phyloP scores from a whole-genome alignment of 768 basidiomycete species.

The Boletus sp. region DNA sequence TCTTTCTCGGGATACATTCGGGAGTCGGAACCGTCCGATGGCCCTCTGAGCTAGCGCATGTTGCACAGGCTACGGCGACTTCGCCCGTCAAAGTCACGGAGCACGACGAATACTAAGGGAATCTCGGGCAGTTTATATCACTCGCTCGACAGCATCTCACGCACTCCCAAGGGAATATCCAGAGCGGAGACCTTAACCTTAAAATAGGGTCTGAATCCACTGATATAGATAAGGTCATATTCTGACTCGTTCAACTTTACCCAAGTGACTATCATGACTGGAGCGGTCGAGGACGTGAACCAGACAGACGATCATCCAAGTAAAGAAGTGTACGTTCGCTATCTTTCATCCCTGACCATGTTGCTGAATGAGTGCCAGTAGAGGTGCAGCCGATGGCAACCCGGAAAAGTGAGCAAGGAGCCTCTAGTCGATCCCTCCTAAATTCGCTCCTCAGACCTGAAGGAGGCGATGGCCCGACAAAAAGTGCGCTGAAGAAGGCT shows the following conservation, averaged over 20 bases:
- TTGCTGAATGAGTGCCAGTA: constrained; percentile 1
- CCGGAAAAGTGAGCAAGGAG: constrained; percentile 9
- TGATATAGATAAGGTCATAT: constrained; percentile 28
- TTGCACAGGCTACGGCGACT: background rate
- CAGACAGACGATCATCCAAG: background rate
- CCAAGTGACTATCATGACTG: constrained; percentile 16
- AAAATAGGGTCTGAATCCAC: constrained; percentile 12
- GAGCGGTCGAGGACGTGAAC: background rate
- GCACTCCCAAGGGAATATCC: background rate
- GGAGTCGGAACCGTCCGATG: constrained; percentile 19
- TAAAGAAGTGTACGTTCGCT: constrained; percentile 10
- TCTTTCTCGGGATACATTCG: constrained; percentile 1
- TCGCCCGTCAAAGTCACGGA: background rate
- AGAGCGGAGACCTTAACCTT: constrained; percentile 19
- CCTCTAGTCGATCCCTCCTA: background rate
- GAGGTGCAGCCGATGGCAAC: constrained; percentile 7
- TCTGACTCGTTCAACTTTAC: background rate
- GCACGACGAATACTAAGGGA: background rate
- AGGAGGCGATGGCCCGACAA: constrained; percentile 57
- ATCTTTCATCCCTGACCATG: background rate
- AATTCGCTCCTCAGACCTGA: constrained; percentile 18
- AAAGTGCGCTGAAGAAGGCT: constrained; percentile 87
- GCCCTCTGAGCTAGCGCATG: background rate
- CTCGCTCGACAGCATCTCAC: background rate
- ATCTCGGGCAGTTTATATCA: background rate